These are phyloP conservation scores for Sporisorium iseilematis-ciliati DNA, from an alignment of 1,284 basidiomycete genomes.

Conservation along the genomic window DNA sequence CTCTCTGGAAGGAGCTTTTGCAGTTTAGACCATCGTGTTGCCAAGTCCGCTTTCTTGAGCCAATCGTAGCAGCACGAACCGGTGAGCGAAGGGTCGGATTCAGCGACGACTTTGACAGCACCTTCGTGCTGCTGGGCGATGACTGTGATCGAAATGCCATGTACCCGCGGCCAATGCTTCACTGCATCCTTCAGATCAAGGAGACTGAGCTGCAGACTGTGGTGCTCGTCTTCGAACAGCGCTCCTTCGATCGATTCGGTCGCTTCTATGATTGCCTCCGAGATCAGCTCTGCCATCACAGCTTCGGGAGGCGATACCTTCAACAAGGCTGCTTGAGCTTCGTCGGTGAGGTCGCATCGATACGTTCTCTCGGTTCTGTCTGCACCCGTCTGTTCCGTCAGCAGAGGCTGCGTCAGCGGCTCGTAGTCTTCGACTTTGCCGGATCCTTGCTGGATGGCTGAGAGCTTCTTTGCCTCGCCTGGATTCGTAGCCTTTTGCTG, in stretches of 20 bases:
- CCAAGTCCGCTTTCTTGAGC: not conserved
- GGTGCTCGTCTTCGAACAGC: not conserved
- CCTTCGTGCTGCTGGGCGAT: not conserved
- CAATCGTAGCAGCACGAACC: conserved; percentile 8
- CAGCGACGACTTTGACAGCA: not conserved
- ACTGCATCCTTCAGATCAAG: not conserved
- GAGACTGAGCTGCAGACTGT: not conserved
- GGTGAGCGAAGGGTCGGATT: not conserved
- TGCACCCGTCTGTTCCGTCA: conserved; percentile 14
- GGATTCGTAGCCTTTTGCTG: not conserved
- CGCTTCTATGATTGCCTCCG: conserved; percentile 16
- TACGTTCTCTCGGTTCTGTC: conserved; percentile 2
- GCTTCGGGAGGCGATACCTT: conserved; percentile 2
- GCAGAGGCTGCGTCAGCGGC: conserved; percentile 13
- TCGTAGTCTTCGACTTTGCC: not conserved
- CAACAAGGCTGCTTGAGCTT: conserved; percentile 4
- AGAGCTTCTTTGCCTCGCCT: not conserved
- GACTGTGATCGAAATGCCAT: conserved; percentile 6
- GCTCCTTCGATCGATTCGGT: not conserved
- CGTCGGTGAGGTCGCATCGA: conserved; percentile 10
- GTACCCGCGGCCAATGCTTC: not conserved
- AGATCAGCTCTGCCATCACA: conserved; percentile 19
- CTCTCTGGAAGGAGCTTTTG: conserved; percentile 12
- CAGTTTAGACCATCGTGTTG: conserved; percentile 16
- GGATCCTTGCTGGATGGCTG: not conserved